Base-by-base conservation (phyloP, 2,329 filamentous ascomycete species). In the Colletotrichum spaethianum region DNA sequence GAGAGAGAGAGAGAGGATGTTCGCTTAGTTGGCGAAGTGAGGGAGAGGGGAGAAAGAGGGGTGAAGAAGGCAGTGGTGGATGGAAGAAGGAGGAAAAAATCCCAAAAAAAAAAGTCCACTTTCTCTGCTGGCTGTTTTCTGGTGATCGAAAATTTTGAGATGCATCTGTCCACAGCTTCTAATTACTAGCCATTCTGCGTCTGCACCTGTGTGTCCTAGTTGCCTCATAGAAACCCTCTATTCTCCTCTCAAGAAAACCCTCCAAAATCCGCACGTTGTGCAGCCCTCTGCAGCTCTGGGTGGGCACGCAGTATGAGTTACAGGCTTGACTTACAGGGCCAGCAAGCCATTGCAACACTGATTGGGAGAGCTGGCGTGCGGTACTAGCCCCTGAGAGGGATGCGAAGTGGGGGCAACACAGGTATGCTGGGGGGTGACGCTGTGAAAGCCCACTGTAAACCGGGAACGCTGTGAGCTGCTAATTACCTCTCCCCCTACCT, bases 71-170 rank as follows among this genome's bases (percentile, higher is more conserved):
- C 20, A 57, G 48, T 50, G 26, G 23, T 26, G 23, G 23, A 28
- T 28, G 50, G 48, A 33, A 20, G 16, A 36, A 20, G 26, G 52
- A 44, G 31, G 33, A 26, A 33, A 33, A 56, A 63, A 57, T 20
- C 23, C 38, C n/a, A 57, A 42, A 40, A 63, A 44, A 46, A 31
- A 46, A 60, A 69, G 68, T 46, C 66, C 60, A 70, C 65, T 62
- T 40, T 67, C 33, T 56, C 62, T 55, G 31, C 52, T 36, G 52
- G 52, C 20, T 55, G 31, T 46, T 59, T 46, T 59, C 55, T 64
- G 48, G 56, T 70, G 60, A 70, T 73, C 46, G 60, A 70, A 64
- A 70, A 61, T 48, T 73, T 70, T 61, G 60, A 73, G 70, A 70
- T 63, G 57, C 69, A 63, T 68, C 68, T 66, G 48, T 71, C 50